These are phyloP conservation scores for Globisporangium parvum DNA, from an alignment of 352 stramenopile species.

Conservation along the genomic window DNA sequence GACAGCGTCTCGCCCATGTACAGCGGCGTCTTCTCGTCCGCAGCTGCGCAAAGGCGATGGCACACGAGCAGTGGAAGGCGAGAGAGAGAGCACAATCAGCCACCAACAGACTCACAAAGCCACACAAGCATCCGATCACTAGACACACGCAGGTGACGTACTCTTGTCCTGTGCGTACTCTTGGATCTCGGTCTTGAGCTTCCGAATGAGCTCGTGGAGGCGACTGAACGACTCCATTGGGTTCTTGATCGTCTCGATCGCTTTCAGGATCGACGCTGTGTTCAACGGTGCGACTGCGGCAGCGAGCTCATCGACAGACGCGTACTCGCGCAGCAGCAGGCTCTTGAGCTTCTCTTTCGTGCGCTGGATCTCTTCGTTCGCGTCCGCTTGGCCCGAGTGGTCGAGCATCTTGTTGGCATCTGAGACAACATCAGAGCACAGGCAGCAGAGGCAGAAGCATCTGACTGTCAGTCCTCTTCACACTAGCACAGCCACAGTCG, in stretches of 20 bases:
- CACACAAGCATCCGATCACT: not conserved
- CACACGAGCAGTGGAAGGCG: not conserved
- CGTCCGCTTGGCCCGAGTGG: slow-evolving; percentile 96
- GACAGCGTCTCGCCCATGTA: slow-evolving; percentile 97
- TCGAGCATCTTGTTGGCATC: slow-evolving; percentile 97
- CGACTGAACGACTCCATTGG: slow-evolving; percentile 63
- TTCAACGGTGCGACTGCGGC: slow-evolving; percentile 61
- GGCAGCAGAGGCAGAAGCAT: not conserved
- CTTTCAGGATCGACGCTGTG: slow-evolving; percentile 70
- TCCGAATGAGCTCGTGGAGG: slow-evolving; percentile 74
- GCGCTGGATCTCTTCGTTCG: slow-evolving; percentile 87
- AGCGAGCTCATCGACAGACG: slow-evolving; percentile 56
- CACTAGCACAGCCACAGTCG: too few species aligned
- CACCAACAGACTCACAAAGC: not conserved
- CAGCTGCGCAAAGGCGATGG: slow-evolving; percentile 38
- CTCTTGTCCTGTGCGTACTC: slow-evolving; percentile 61
- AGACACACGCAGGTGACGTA: slow-evolving; percentile 18
- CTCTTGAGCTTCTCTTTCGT: slow-evolving; percentile 88
- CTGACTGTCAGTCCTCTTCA: not conserved
- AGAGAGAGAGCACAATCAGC: not conserved
- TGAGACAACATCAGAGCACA: slow-evolving; percentile 10
- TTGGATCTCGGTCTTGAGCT: slow-evolving; percentile 71
- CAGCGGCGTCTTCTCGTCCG: slow-evolving; percentile 80
- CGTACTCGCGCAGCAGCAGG: slow-evolving; percentile 84
- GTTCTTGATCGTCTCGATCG: slow-evolving; percentile 78